Conservation (phyloP, 805 yeast species). For the Nakazawaea populi region DNA sequence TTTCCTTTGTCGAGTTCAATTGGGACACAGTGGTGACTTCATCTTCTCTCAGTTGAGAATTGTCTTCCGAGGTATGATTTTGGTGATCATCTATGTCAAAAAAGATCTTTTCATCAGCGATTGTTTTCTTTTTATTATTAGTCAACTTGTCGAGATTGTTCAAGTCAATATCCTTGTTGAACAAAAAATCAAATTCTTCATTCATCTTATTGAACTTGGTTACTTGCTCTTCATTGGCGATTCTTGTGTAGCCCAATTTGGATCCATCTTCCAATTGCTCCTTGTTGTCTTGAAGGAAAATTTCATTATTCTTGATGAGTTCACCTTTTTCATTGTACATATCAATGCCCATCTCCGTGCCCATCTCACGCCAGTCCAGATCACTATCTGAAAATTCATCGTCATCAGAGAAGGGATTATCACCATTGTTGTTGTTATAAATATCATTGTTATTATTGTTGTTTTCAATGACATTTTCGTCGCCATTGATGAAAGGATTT, state of each 20-base stretch:
- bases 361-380: conserved; percentile 82
- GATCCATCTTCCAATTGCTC: conserved; percentile 32
- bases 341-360: conserved; percentile 69
- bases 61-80: conserved; percentile 20
- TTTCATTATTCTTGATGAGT: conserved; percentile 34
- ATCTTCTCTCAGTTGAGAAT: conserved; percentile 24
- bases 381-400: conserved; percentile 10
- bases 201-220: conserved; percentile 53
- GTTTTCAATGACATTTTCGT: background rate
- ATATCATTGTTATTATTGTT: background rate
- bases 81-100: conserved; percentile 19
- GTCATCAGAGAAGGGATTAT: background rate
- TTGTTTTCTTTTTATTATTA: conserved; percentile 10
- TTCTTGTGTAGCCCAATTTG: conserved; percentile 78
- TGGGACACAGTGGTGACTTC: conserved; percentile 53
- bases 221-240: conserved; percentile 83
- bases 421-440: background rate
- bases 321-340: conserved; percentile 79
- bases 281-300: conserved; percentile 15
- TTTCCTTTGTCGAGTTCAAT: conserved; percentile 69
- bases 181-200: conserved; percentile 46
- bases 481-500: background rate
- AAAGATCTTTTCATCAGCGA: conserved; percentile 10
- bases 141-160: conserved; percentile 25
- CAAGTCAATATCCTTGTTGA: conserved; percentile 24